Percentiles rank a stretch among this genome's conserved stretches.
Conservation (phyloP, 106 monocot genomes). For the Agapanthus africanus region DNA sequence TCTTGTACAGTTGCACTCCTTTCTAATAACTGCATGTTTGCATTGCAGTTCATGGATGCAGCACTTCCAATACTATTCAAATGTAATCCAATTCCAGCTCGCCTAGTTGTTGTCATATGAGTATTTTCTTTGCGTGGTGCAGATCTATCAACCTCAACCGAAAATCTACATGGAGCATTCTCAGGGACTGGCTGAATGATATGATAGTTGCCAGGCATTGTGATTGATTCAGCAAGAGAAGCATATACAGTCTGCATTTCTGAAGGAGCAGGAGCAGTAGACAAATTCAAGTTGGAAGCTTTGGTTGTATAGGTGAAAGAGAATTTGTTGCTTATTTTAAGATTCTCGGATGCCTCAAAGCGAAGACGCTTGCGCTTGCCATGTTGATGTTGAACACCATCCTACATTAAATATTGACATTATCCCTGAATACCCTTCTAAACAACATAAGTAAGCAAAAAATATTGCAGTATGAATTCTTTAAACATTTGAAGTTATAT, state of each 20-base stretch:
- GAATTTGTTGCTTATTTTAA: not conserved
- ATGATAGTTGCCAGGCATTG: conserved; percentile 6
- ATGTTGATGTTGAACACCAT: conserved; percentile 28
- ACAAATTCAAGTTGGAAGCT: conserved; percentile 13
- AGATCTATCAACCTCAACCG: conserved; percentile 8
- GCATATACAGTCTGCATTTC: conserved; percentile 10
- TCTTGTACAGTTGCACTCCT: conserved; percentile 3
- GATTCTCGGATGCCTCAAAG: conserved; percentile 36
- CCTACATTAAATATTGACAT: conserved; percentile 30
- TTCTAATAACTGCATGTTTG: conserved; percentile 13
- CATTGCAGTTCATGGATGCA: conserved; percentile 2
- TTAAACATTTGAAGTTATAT: not conserved
- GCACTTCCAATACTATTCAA: conserved; percentile 43
- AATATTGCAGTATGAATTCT: not conserved
- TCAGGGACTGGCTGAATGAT: not conserved
- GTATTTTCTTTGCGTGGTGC: conserved; percentile 10
- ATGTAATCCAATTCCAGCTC: conserved; percentile 61
- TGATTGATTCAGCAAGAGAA: conserved; percentile 18
- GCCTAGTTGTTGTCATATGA: conserved; percentile 18
- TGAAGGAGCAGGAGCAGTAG: conserved; percentile 2
- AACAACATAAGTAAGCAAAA: not conserved
- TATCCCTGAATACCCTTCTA: conserved; percentile 9
- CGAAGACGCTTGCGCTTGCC: conserved; percentile 57
- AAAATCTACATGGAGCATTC: conserved; percentile 5
- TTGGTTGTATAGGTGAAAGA: conserved; percentile 3